Percentiles rank a stretch among this genome's conserved stretches.
phyloP scores from a whole-genome alignment of 1,284 basidiomycete species.

The Cryptococcus sp. region DNA sequence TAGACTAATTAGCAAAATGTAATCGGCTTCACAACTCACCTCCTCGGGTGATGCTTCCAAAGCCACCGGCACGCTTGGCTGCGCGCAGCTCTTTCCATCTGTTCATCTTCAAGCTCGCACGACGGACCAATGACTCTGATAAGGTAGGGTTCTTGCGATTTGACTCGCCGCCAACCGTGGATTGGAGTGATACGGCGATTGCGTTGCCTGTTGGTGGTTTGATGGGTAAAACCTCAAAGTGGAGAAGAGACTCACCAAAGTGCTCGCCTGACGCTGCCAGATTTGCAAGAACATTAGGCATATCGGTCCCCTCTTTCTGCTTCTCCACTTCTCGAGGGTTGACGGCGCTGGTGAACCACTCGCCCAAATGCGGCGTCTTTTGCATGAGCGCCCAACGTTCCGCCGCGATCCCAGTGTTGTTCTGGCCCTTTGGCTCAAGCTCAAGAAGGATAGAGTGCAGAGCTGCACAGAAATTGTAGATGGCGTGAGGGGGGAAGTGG shows the following conservation, averaged over 20 bases:
- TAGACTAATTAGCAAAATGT: conserved; percentile 1
- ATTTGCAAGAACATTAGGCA: conserved; percentile 12
- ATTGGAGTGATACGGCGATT: conserved; percentile 31
- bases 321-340: conserved; percentile 34
- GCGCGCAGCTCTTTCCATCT: conserved; percentile 41
- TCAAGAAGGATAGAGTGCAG: conserved; percentile 38
- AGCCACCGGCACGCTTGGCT: conserved; percentile 21
- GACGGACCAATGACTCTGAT: conserved; percentile 34
- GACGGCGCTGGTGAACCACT: conserved; percentile 46
- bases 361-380: conserved; percentile 35
- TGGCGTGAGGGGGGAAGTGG: conserved; percentile 38
- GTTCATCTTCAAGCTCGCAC: conserved; percentile 42
- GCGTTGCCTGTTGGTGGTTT: conserved; percentile 30
- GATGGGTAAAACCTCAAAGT: background rate
- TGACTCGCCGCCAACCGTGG: conserved; percentile 18
- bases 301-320: conserved; percentile 11
- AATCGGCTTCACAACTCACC: conserved; percentile 24
- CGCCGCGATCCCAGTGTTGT: conserved; percentile 7
- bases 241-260: conserved; percentile 33
- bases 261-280: conserved; percentile 26
- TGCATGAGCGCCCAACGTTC: conserved; percentile 49
- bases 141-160: conserved; percentile 20
- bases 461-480: conserved; percentile 46
- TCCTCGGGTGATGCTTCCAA: conserved; percentile 32
- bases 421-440: conserved; percentile 25